These are phyloP conservation scores for Cyberlindnera americana DNA, from an alignment of 805 yeast species.

Conservation along the genomic window DNA sequence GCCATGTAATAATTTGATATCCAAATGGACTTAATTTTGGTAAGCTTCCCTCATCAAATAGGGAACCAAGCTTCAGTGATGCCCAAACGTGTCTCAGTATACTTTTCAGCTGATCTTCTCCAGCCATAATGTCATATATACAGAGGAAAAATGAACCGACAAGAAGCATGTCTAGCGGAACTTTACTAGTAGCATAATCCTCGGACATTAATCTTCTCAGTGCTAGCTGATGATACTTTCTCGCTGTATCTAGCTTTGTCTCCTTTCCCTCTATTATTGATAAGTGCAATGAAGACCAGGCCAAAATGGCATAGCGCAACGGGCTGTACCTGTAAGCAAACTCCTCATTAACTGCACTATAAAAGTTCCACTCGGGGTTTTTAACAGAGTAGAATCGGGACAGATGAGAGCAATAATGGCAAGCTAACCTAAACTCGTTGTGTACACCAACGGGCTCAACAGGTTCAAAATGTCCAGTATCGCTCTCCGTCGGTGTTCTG, in stretches of 20 bases:
- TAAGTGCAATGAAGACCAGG: conserved; percentile 9
- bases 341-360: conserved; percentile 8
- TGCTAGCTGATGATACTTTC: conserved; percentile 6
- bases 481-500: neutral
- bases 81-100: conserved; percentile 12
- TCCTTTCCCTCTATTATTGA: conserved; percentile 1
- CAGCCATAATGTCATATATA: conserved; percentile 8
- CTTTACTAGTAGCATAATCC: conserved; percentile 4
- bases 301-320: conserved; percentile 4
- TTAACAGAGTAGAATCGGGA: conserved; percentile 9
- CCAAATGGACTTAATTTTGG: conserved; percentile 3
- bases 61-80: conserved; percentile 5
- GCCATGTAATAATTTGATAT: conserved; percentile 8
- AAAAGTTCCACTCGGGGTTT: conserved; percentile 11
- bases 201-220: conserved; percentile 6
- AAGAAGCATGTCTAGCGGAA: conserved; percentile 7
- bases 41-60: neutral
- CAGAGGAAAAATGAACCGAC: conserved; percentile 9
- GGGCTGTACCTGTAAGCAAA: conserved; percentile 8
- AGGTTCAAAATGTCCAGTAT: too few species aligned
- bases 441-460: conserved; percentile 2
- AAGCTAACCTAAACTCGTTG: conserved; percentile 9
- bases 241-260: conserved; percentile 1
- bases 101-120: conserved; percentile 3
- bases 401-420: conserved; percentile 9